Percentiles rank a stretch among this genome's conserved stretches.
Evolutionary conservation across 352 stramenopile genomes (phyloP).

Genomic region (Pythium pectinolyticum): DNA sequence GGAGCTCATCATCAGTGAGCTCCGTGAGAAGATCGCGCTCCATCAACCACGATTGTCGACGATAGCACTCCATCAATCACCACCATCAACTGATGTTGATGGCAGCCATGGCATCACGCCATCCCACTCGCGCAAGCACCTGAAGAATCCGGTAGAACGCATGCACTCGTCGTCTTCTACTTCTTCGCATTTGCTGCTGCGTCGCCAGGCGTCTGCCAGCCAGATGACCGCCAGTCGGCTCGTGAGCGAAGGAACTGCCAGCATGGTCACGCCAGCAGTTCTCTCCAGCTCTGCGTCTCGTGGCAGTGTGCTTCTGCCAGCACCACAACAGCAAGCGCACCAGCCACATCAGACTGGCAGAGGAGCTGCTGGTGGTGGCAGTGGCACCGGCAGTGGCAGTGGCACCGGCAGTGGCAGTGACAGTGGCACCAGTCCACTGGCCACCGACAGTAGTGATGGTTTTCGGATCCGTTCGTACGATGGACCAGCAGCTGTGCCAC

Average conservation of each 20-base stretch:
- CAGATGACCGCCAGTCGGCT: constrained; percentile 18
- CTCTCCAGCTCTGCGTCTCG: constrained; percentile 20
- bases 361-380: background rate
- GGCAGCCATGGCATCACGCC: background rate
- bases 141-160: constrained; percentile 68
- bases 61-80: constrained; percentile 12
- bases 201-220: constrained; percentile 24
- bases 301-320: background rate
- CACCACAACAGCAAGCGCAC: too few relatives aligned
- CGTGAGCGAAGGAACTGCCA: constrained; percentile 21
- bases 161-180: constrained; percentile 30
- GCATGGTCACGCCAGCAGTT: constrained; percentile 15
- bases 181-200: constrained; percentile 8
- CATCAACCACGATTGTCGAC: constrained; percentile 27
- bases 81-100: constrained; percentile 7
- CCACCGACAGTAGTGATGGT: background rate
- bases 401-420: background rate
- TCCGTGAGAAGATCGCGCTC: constrained; percentile 55
- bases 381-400: background rate
- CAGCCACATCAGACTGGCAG: background rate
- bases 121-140: constrained; percentile 38
- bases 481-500: background rate
- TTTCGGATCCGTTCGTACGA: constrained; percentile 27
- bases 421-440: background rate
- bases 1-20: constrained; percentile 64